These are phyloP conservation scores for Euphorbia tirucalli DNA, from an alignment of 345 rosid species.

Conservation along the genomic window DNA sequence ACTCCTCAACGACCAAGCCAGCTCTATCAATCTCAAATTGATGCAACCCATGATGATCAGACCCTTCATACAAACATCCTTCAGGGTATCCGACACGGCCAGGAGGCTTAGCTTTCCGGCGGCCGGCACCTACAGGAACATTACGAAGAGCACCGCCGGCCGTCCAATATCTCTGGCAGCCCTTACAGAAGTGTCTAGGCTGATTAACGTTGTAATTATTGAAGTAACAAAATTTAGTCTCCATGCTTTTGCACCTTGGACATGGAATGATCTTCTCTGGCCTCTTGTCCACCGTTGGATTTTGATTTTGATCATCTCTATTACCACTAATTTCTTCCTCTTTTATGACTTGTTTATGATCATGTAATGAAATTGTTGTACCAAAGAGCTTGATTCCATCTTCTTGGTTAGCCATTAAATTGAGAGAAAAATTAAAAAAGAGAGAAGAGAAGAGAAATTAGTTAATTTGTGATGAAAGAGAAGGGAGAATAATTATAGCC, in stretches of 20 bases:
- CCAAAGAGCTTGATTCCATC: slow-evolving; percentile 91
- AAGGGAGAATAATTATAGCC: slow-evolving; percentile 11
- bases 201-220: slow-evolving; percentile 97
- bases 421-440: too few species aligned
- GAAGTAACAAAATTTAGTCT: slow-evolving; percentile 96
- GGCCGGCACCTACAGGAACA: slow-evolving; percentile 94
- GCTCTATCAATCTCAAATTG: slow-evolving; percentile 43
- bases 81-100: slow-evolving; percentile 45
- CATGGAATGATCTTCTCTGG: slow-evolving; percentile 89
- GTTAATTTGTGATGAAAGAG: not conserved
- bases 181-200: slow-evolving; percentile 96
- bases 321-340: not conserved
- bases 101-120: slow-evolving; percentile 76
- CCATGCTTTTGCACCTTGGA: slow-evolving; percentile 95
- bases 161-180: slow-evolving; percentile 98
- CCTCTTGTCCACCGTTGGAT: slow-evolving; percentile 48
- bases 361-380: slow-evolving; percentile 60
- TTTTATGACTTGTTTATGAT: slow-evolving; percentile 13
- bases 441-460: not conserved
- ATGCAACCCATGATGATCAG: slow-evolving; percentile 37
- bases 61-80: slow-evolving; percentile 38
- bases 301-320: slow-evolving; percentile 35
- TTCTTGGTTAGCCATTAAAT: slow-evolving; percentile 58
- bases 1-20: slow-evolving; percentile 51
- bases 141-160: slow-evolving; percentile 95